Percentiles rank a stretch among this genome's conserved stretches.
Evolutionary conservation across 2,329 filamentous ascomycete species (phyloP).

Genomic region (Madurella mycetomatis): DNA sequence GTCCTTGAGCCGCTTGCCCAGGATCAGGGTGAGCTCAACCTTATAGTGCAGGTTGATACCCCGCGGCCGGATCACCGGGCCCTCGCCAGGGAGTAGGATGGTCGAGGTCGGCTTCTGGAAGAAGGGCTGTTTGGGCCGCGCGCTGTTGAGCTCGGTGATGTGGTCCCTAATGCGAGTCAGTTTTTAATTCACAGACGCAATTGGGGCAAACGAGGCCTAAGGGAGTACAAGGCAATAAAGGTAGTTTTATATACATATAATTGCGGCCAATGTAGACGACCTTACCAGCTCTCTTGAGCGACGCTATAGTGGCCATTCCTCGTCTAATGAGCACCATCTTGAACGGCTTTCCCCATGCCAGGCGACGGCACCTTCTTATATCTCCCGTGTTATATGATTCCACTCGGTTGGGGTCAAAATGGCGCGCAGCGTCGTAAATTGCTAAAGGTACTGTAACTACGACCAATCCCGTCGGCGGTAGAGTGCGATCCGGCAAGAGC

Average conservation of each 20-base stretch:
- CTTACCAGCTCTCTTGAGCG: constrained; percentile 52
- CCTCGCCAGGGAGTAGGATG: constrained; percentile 72
- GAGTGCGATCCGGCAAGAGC: neutral
- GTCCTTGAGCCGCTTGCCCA: constrained; percentile 76
- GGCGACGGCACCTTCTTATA: neutral
- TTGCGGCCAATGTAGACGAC: constrained; percentile 86
- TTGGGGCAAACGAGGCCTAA: constrained; percentile 1
- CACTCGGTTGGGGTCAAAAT: neutral
- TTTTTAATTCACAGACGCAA: neutral
- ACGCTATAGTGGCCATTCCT: constrained; percentile 33
- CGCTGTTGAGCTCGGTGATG: constrained; percentile 84
- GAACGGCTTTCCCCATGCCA: constrained; percentile 10
- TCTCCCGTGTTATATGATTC: neutral
- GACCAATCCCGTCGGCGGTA: constrained; percentile 10
- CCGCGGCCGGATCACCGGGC: constrained; percentile 74
- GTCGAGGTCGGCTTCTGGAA: constrained; percentile 93
- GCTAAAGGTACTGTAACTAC: neutral
- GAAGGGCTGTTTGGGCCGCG: constrained; percentile 89
- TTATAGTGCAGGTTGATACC: constrained; percentile 91
- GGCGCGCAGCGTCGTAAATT: neutral
- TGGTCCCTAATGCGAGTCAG: constrained; percentile 63
- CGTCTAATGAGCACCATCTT: constrained; percentile 26
- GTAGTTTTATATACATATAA: constrained; percentile 68
- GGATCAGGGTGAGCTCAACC: constrained; percentile 85
- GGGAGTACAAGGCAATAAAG: neutral